Conservation (phyloP, 2,329 filamentous ascomycete species). For the Ophiostoma himal-ulmi region DNA sequence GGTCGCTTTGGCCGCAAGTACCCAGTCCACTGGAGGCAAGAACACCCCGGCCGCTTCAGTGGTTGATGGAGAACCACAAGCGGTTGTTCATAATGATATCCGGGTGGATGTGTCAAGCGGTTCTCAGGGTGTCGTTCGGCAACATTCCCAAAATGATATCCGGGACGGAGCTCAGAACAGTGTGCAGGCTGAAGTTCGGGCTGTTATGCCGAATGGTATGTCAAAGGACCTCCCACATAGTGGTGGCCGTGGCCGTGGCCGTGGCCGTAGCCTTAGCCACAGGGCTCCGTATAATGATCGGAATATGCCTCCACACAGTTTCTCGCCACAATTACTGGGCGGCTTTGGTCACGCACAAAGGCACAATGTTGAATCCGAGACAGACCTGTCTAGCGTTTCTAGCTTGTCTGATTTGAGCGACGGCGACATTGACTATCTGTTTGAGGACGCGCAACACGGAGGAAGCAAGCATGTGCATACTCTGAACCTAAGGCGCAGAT, state of each 20-base stretch:
- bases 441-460: conserved; percentile 22
- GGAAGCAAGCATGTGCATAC: conserved; percentile 4
- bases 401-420: conserved; percentile 31
- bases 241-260: not conserved
- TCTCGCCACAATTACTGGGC: not conserved
- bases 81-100: not conserved
- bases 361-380: conserved; percentile 22
- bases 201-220: not conserved
- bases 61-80: not conserved
- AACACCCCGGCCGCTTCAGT: not conserved
- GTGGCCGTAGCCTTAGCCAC: not conserved
- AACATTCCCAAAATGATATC: not conserved
- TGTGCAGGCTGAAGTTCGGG: no score
- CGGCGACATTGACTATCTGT: conserved; percentile 29
- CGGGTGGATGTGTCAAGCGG: not conserved
- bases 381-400: conserved; percentile 27
- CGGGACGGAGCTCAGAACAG: not conserved
- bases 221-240: not conserved
- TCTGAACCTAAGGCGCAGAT: not conserved
- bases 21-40: not conserved
- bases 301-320: not conserved
- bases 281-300: not conserved
- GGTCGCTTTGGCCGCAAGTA: not conserved
- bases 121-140: not conserved
- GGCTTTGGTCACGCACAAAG: not conserved